These are phyloP conservation scores for Coleophoma eucalyptorum DNA, from an alignment of 2,329 filamentous ascomycete species.

Conservation along the genomic window DNA sequence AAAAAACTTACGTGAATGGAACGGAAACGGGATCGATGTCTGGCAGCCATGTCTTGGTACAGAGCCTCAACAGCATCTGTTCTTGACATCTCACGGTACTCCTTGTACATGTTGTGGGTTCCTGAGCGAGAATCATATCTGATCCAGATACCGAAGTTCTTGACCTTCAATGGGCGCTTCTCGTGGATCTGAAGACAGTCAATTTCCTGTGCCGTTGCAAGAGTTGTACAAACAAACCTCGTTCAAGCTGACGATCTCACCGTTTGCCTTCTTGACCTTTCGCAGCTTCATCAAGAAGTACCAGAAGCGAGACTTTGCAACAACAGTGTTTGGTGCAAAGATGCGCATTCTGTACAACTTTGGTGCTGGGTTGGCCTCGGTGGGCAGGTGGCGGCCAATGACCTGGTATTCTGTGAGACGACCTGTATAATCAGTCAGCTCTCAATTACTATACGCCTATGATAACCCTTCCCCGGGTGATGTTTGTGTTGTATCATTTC, in stretches of 20 bases:
- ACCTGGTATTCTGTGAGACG: conserved; percentile 99
- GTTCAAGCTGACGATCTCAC: conserved; percentile 98
- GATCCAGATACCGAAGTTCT: conserved; percentile 99
- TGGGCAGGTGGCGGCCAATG: conserved; percentile 98
- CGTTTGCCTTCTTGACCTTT: conserved; percentile 99
- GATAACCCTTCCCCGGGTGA: too few relatives aligned
- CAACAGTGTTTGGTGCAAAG: conserved; percentile 95
- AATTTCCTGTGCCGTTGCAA: conserved; percentile 2
- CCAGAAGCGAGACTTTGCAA: conserved; percentile 99
- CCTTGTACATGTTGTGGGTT: conserved; percentile 99
- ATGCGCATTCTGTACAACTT: conserved; percentile 99
- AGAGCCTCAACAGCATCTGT: conserved; percentile 92
- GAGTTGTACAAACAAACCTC: conserved; percentile 59
- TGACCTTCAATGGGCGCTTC: conserved; percentile 99
- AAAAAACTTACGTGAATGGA: conserved; percentile 84
- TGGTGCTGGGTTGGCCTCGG: conserved; percentile 93
- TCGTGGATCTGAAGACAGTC: conserved; percentile 71
- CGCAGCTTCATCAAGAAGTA: conserved; percentile 99
- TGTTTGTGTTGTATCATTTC: too few relatives aligned
- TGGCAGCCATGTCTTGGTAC: conserved; percentile 99
- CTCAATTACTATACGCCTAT: not conserved
- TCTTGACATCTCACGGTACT: conserved; percentile 99
- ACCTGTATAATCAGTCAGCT: conserved; percentile 57
- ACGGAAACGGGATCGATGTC: conserved; percentile 96
- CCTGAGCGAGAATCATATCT: conserved; percentile 99